phyloP scores from a whole-genome alignment of 2,329 filamentous ascomycete genomes.

The Verticillium isaacii region DNA sequence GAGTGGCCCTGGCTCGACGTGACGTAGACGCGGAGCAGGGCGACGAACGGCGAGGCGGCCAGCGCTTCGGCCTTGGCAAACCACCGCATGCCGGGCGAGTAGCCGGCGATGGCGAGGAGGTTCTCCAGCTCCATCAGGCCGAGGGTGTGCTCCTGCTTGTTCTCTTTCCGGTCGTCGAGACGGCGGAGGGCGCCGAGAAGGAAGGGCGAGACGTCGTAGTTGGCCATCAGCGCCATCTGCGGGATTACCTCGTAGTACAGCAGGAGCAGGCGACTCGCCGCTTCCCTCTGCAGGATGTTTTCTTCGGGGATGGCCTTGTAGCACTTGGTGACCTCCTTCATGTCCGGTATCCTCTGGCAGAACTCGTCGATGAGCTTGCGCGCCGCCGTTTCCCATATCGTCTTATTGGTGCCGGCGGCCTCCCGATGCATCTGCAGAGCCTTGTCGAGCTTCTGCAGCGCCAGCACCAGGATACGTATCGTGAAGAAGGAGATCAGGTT shows the following conservation, averaged over 20 bases:
- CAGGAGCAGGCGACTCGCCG: conserved; percentile 70
- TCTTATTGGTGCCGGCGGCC: conserved; percentile 27
- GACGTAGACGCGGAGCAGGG: conserved; percentile 57
- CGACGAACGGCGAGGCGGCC: conserved; percentile 65
- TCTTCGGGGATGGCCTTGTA: conserved; percentile 66
- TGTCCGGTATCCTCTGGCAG: conserved; percentile 69
- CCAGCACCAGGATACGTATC: conserved; percentile 70
- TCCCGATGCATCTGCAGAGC: conserved; percentile 58
- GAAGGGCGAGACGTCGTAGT: conserved; percentile 79
- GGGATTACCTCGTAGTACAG: conserved; percentile 85
- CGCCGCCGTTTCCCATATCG: conserved; percentile 65
- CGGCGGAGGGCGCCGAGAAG: conserved; percentile 64
- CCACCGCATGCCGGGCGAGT: conserved; percentile 85
- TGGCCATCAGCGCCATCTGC: conserved; percentile 72
- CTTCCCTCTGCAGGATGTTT: conserved; percentile 71
- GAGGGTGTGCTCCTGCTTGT: conserved; percentile 46
- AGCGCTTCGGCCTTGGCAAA: conserved; percentile 69
- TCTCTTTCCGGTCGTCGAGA: conserved; percentile 49
- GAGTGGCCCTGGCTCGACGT: conserved; percentile 43
- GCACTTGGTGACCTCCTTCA: conserved; percentile 73
- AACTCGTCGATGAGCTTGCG: conserved; percentile 69
- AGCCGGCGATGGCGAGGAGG: conserved; percentile 72
- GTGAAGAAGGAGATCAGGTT: conserved; percentile 82
- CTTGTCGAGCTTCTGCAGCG: conserved; percentile 70
- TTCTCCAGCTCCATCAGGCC: conserved; percentile 73